Evolutionary conservation across 306 rosid species (phyloP).

Genomic region (Vigna unguiculata): DNA sequence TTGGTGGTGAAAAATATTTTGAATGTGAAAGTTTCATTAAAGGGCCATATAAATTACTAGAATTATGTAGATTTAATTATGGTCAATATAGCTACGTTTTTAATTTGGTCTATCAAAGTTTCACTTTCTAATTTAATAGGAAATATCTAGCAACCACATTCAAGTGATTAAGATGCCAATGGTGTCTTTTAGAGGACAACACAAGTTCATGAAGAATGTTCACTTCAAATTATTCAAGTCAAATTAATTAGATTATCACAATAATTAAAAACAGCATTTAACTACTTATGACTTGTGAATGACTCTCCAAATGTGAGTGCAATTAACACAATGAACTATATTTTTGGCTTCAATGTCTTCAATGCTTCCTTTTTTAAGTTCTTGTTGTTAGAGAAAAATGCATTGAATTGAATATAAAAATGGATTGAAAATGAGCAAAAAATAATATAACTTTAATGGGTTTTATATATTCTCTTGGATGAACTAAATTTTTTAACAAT

Average conservation of each 20-base stretch:
- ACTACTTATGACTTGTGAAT: slow-evolving; percentile 8
- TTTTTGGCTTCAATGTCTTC: slow-evolving; percentile 17
- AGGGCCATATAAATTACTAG: slow-evolving; percentile 14
- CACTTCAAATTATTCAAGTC: slow-evolving; percentile 24
- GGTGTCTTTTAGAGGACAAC: not conserved
- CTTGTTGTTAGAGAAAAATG: not conserved
- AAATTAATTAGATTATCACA: slow-evolving; percentile 17
- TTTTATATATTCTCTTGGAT: no score
- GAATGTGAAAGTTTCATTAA: slow-evolving; percentile 44
- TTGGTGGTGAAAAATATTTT: not conserved
- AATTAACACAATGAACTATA: slow-evolving; percentile 20
- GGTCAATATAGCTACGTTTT: slow-evolving; percentile 16
- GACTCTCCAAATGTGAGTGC: slow-evolving; percentile 24
- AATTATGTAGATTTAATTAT: slow-evolving; percentile 30
- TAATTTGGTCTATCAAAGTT: slow-evolving; percentile 32
- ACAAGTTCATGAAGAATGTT: slow-evolving; percentile 19
- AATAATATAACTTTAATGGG: no score
- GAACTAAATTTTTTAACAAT: no score
- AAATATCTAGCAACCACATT: slow-evolving; percentile 31
- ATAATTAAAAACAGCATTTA: slow-evolving; percentile 18
- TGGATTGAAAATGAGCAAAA: no score
- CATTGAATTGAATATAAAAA: no score
- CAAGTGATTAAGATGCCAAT: slow-evolving; percentile 31
- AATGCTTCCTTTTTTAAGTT: not conserved
- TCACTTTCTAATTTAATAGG: slow-evolving; percentile 35